Evolutionary conservation across 495 filamentous ascomycete genomes (phyloP).

Genomic region (Penicillium verhagenii): DNA sequence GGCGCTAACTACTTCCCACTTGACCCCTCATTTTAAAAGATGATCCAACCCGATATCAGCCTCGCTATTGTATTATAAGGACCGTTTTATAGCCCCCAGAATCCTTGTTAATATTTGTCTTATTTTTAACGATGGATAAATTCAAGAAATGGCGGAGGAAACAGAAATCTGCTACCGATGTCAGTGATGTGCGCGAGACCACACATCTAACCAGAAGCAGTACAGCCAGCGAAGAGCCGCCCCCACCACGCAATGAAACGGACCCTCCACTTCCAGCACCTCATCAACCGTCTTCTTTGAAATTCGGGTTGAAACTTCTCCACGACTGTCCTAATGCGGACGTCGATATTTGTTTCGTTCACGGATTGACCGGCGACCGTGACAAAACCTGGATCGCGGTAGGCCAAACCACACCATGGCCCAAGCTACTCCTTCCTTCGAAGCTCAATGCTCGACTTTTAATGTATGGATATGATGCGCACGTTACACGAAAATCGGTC

Average conservation of each 20-base stretch:
- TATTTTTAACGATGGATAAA: neutral
- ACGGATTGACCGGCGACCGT: conserved; percentile 30
- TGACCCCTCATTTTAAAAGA: neutral
- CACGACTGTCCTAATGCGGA: conserved; percentile 16
- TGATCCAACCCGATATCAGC: no score
- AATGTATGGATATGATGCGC: conserved; percentile 31
- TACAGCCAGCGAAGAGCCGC: neutral
- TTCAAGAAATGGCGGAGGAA: neutral
- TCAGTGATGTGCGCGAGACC: neutral
- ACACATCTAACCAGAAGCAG: no score
- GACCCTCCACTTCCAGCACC: neutral
- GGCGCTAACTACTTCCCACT: neutral
- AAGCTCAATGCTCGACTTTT: conserved; percentile 26
- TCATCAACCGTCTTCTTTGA: neutral
- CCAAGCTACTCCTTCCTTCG: conserved; percentile 20
- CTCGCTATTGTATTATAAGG: neutral
- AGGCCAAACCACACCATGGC: conserved; percentile 21
- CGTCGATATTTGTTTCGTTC: conserved; percentile 33
- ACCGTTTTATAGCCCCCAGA: neutral
- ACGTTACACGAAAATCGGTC: conserved; percentile 16
- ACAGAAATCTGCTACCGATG: neutral
- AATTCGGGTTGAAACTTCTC: conserved; percentile 14
- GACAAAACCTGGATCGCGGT: conserved; percentile 27
- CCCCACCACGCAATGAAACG: neutral
- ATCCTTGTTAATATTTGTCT: neutral